Base-by-base conservation (phyloP, 192 early-diverging fungal genomes). In the Dispira parvispora region DNA sequence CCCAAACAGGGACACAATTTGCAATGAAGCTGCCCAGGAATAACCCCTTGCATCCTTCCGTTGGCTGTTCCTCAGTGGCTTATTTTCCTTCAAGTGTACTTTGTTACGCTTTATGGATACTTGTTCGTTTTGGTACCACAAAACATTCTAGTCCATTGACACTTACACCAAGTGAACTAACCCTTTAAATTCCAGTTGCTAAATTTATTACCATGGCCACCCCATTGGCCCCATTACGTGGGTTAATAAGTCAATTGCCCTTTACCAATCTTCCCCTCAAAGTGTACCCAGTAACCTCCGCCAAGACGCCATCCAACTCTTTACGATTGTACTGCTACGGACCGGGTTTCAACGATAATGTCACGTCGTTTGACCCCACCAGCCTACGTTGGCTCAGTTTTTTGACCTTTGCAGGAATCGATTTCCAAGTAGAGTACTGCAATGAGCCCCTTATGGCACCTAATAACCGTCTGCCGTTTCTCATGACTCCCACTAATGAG, bases 311-410 rank as follows among this genome's bases (percentile, higher is more conserved):
- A 20, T 27, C n/a, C n/a, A 27, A 10, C 3, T 16, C 54, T 4
- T 16, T 27, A 13, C n/a, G 13, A 14, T 27, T 56, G 54, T 56
- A 56, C 26, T 56, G 54, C 20, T 26, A 56, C 26, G 54, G 54
- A 25, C 54, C 54, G 20, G 54, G 54, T 4, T 56, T 56, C 54
- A 20, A 56, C n/a, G 54, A 56, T 27, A 27, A 56, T 56, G 54
- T 26, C 3, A 56, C 54, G 21, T 56, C 54, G 16, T 56, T 56
- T 27, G 54, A 56, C 27, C 54, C 54, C 21, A 20, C 16, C 21
- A 26, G 21, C 54, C 25, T 56, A 26, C 16, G 25, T 3, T 56
- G 54, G 54, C 16, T 56, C 21, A 27, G 21, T 27, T 56, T 26
- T 27, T 26, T 56, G 54, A 56, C 54, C 3, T 56, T 56, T 27